These are phyloP conservation scores for Cadophora gregata DNA, from an alignment of 2,329 filamentous ascomycete species.

Conservation along the genomic window DNA sequence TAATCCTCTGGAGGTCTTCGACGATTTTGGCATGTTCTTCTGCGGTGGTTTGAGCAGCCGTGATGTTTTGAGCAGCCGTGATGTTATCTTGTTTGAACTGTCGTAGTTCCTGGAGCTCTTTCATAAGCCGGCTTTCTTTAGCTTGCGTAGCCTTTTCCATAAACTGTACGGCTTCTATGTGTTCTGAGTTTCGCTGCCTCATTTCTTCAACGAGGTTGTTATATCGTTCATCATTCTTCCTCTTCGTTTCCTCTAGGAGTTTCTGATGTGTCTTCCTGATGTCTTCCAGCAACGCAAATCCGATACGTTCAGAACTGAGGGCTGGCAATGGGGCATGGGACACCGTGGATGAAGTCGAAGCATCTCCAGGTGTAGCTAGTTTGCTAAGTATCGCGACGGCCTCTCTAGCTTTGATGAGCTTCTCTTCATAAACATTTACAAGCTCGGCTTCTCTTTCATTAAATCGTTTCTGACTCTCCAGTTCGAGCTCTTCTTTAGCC, in stretches of 20 bases:
- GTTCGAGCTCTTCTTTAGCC: neutral
- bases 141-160: neutral
- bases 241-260: neutral
- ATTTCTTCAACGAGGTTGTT: neutral
- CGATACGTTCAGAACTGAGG: neutral
- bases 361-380: neutral
- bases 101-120: neutral
- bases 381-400: neutral
- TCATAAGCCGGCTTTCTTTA: neutral
- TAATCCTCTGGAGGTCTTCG: neutral
- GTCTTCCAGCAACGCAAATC: neutral
- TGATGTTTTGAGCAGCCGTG: neutral
- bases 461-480: neutral
- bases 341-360: neutral
- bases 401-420: neutral
- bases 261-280: neutral
- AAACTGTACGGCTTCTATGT: neutral
- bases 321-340: neutral
- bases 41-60: neutral
- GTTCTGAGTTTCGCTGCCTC: neutral
- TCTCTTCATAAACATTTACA: neutral
- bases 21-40: neutral
- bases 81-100: neutral
- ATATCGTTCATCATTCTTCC: neutral
- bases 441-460: neutral